Conservation (phyloP, 805 yeast genomes). For the Ogataea saltuana region DNA sequence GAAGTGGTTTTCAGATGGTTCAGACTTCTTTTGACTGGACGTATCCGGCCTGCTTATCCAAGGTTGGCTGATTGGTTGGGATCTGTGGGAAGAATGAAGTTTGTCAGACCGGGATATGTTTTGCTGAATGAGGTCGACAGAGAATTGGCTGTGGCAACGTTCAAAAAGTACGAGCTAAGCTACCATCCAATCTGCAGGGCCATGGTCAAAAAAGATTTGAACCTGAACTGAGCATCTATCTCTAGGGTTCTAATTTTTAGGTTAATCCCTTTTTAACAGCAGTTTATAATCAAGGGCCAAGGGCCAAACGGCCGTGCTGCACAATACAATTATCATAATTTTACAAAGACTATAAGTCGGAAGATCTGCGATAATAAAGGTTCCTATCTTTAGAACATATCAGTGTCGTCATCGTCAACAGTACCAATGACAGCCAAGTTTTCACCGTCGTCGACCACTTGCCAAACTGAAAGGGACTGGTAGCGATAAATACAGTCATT, state of each 20-base stretch:
- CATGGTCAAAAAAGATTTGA: constrained; percentile 82
- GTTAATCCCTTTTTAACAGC: background rate
- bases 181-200: constrained; percentile 87
- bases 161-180: constrained; percentile 52
- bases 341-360: constrained; percentile 4
- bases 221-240: constrained; percentile 29
- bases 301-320: constrained; percentile 1
- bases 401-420: constrained; percentile 38
- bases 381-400: constrained; percentile 16
- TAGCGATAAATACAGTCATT: constrained; percentile 76
- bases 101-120: constrained; percentile 82
- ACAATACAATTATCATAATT: constrained; percentile 5
- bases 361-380: background rate
- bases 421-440: constrained; percentile 55
- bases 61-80: constrained; percentile 81
- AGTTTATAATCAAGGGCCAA: constrained; percentile 5
- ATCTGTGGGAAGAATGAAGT: constrained; percentile 93
- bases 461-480: constrained; percentile 72
- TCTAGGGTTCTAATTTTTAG: too few relatives aligned
- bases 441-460: constrained; percentile 68
- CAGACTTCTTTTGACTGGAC: constrained; percentile 60
- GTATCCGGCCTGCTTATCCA: constrained; percentile 45
- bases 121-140: constrained; percentile 64
- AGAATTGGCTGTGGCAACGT: constrained; percentile 64
- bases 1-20: constrained; percentile 83